These are phyloP conservation scores for Cantharellus anzutake DNA, from an alignment of 768 basidiomycete genomes.

Conservation along the genomic window DNA sequence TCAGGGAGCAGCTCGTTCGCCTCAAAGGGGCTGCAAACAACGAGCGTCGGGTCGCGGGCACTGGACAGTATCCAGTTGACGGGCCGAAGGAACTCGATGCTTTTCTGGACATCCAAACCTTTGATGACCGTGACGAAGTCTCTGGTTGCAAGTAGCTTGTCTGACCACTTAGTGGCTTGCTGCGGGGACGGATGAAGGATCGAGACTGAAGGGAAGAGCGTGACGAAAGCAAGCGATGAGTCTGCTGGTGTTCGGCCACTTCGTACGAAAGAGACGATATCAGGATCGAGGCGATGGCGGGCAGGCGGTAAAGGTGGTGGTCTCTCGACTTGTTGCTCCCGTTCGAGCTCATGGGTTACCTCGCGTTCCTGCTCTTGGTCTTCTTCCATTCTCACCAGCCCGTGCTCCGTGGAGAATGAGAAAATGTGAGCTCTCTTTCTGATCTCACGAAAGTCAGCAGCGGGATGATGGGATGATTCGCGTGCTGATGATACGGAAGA, in stretches of 20 bases:
- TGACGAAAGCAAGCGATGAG: conserved; percentile 4
- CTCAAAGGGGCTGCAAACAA: conserved; percentile 26
- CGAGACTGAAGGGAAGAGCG: conserved; percentile 4
- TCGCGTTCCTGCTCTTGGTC: conserved; percentile 3
- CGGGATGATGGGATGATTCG: background rate
- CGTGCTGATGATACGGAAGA: background rate
- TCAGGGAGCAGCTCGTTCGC: conserved; percentile 21
- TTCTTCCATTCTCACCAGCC: conserved; percentile 15
- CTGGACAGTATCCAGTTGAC: conserved; percentile 25
- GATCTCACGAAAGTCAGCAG: background rate
- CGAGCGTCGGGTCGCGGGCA: conserved; percentile 8
- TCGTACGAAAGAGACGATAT: conserved; percentile 15
- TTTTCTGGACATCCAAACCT: background rate
- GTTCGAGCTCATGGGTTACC: background rate
- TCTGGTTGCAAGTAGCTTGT: background rate
- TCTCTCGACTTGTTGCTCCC: background rate
- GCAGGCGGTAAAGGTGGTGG: conserved; percentile 17
- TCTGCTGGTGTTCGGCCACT: conserved; percentile 11
- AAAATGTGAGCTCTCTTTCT: background rate
- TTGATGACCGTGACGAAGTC: background rate
- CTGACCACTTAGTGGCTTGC: background rate
- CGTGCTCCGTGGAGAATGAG: background rate
- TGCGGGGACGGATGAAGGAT: conserved; percentile 9
- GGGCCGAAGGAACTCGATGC: conserved; percentile 18
- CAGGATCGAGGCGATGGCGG: conserved; percentile 13